Percentiles rank a stretch among this genome's conserved stretches.
Evolutionary conservation across 2,329 filamentous ascomycete species (phyloP).

Genomic region (Keithomyces neogunnii): DNA sequence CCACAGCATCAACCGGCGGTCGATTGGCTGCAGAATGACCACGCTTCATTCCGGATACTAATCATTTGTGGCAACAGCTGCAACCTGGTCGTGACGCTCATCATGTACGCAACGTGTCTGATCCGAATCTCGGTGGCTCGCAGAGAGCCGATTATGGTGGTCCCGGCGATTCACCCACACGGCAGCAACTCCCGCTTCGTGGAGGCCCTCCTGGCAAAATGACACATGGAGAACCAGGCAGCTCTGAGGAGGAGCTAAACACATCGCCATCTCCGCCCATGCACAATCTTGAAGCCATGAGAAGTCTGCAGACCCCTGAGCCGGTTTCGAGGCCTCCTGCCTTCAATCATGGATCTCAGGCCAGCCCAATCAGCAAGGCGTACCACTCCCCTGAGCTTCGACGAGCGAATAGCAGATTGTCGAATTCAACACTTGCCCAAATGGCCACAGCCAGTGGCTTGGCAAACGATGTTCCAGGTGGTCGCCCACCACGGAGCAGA

Average conservation of each 20-base stretch:
- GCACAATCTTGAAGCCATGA: conserved; percentile 45
- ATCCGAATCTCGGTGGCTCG: conserved; percentile 25
- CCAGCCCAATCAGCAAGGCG: conserved; percentile 58
- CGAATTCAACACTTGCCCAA: conserved; percentile 71
- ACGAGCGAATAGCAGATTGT: conserved; percentile 76
- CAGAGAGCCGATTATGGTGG: conserved; percentile 15
- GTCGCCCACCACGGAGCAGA: conserved; percentile 21
- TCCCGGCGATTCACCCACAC: conserved; percentile 22
- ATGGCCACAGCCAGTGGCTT: conserved; percentile 61
- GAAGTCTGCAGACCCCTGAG: conserved; percentile 56
- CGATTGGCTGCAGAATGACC: no score
- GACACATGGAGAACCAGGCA: conserved; percentile 42
- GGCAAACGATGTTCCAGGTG: conserved; percentile 22
- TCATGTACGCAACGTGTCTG: conserved; percentile 41
- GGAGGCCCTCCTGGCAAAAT: conserved; percentile 35
- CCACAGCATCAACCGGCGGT: no score
- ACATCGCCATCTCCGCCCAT: conserved; percentile 29
- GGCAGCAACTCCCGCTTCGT: conserved; percentile 27
- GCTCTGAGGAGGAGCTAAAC: conserved; percentile 48
- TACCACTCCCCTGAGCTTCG: conserved; percentile 70
- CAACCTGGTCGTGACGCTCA: conserved; percentile 23
- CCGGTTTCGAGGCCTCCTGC: conserved; percentile 72
- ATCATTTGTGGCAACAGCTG: conserved; percentile 14
- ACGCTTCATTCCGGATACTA: not conserved
- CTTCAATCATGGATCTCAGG: conserved; percentile 67